phyloP scores from a whole-genome alignment of 2,329 filamentous ascomycete species.

The Achaetomium macrosporum region DNA sequence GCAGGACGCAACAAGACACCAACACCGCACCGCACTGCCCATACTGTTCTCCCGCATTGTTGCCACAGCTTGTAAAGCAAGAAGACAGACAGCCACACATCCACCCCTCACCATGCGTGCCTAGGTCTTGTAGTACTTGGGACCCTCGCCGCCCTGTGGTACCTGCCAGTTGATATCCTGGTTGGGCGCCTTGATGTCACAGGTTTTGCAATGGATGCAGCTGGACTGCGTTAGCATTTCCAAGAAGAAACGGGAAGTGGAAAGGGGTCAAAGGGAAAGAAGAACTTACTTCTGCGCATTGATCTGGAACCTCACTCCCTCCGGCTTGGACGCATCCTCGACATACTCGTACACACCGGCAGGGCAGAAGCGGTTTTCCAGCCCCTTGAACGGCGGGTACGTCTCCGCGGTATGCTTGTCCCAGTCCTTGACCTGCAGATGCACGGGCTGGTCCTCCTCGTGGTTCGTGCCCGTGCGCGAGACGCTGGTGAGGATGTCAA shows the following conservation, averaged over 20 bases:
- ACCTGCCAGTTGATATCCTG: conserved; percentile 98
- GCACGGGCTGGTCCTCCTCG: conserved; percentile 96
- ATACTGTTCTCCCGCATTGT: no score
- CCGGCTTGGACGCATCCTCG: conserved; percentile 78
- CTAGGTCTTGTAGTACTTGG: conserved; percentile 66
- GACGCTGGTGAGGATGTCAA: conserved; percentile 94
- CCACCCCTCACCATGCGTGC: background rate
- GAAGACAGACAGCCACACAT: background rate
- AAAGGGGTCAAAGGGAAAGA: background rate
- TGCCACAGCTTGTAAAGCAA: no score
- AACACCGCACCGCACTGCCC: no score
- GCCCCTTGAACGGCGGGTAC: conserved; percentile 81
- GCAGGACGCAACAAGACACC: no score
- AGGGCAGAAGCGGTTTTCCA: conserved; percentile 96
- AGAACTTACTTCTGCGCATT: conserved; percentile 87
- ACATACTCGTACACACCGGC: conserved; percentile 98
- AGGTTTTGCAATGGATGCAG: conserved; percentile 99
- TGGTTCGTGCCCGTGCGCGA: conserved; percentile 96
- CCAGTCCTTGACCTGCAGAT: conserved; percentile 93
- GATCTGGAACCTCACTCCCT: conserved; percentile 94
- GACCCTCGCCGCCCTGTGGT: conserved; percentile 80
- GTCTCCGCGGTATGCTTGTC: conserved; percentile 78
- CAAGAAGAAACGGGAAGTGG: background rate
- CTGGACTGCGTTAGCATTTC: conserved; percentile 42
- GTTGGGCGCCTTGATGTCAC: conserved; percentile 93